Evolutionary conservation across 495 filamentous ascomycete genomes (phyloP).

Genomic region (Talaromyces borbonicus): DNA sequence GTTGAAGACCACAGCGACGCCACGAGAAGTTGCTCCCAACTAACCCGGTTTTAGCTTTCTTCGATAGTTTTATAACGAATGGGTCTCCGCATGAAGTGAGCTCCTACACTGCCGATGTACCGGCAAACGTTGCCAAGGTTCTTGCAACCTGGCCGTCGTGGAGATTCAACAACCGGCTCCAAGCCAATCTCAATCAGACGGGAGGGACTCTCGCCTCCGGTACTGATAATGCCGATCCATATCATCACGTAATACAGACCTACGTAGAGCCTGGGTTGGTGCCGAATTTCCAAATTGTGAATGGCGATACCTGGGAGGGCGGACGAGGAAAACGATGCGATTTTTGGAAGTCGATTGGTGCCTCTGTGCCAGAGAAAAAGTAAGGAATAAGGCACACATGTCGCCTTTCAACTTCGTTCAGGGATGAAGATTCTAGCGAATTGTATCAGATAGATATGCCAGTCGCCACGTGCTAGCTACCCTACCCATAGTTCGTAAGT

Average conservation of each 20-base stretch:
- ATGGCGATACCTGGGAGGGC: constrained; percentile 47
- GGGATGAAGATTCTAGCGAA: too few relatives aligned
- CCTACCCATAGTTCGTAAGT: background rate
- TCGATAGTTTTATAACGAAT: constrained; percentile 2
- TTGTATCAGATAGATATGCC: too few relatives aligned
- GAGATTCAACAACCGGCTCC: constrained; percentile 18
- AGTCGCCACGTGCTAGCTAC: background rate
- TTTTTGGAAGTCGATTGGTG: constrained; percentile 44
- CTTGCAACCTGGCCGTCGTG: constrained; percentile 23
- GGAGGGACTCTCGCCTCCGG: constrained; percentile 26
- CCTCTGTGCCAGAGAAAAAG: constrained; percentile 7
- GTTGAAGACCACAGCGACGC: too few relatives aligned
- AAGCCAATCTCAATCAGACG: constrained; percentile 46
- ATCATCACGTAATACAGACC: background rate
- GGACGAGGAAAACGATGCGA: constrained; percentile 45
- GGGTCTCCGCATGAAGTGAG: background rate
- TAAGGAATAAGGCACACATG: too few relatives aligned
- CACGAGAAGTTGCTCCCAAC: too few relatives aligned
- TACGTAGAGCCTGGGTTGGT: constrained; percentile 31
- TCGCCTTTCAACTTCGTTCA: too few relatives aligned
- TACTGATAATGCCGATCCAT: background rate
- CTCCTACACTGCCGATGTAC: constrained; percentile 1
- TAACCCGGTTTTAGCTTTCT: too few relatives aligned
- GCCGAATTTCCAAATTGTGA: constrained; percentile 36
- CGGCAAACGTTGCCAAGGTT: constrained; percentile 3